A percentile compares a stretch with the other conserved stretches of the same genome.
Conservation (phyloP, 345 rosid genomes). For the Cochlearia excelsa region DNA sequence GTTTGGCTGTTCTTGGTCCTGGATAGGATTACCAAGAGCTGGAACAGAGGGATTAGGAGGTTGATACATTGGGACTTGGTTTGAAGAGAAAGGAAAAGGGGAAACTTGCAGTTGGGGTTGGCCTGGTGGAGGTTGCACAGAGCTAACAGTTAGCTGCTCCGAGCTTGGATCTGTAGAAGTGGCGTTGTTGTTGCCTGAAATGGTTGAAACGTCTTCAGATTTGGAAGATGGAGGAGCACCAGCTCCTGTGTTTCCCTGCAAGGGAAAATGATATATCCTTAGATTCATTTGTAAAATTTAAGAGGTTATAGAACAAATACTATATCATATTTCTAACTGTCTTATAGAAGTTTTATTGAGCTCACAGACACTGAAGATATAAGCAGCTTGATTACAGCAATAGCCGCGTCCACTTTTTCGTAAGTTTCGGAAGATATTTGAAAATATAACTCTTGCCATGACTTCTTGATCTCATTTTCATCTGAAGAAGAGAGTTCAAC, state of each 20-base stretch:
- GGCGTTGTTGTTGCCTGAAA: constrained; percentile 35
- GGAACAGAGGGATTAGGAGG: constrained; percentile 41
- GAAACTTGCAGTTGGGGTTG: constrained; percentile 53
- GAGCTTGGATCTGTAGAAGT: constrained; percentile 38
- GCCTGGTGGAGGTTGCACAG: constrained; percentile 44
- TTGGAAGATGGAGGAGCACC: constrained; percentile 34
- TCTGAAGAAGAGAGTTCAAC: constrained; percentile 69
- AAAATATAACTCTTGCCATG: constrained; percentile 63
- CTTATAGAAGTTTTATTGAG: constrained; percentile 22
- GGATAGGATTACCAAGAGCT: constrained; percentile 35
- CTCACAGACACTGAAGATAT: constrained; percentile 83
- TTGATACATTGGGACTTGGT: constrained; percentile 36
- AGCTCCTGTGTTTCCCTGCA: constrained; percentile 64
- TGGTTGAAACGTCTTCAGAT: constrained; percentile 43
- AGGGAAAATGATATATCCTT: constrained; percentile 3
- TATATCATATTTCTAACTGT: constrained; percentile 8
- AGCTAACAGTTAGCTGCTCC: constrained; percentile 32
- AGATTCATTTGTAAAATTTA: not conserved
- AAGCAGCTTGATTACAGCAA: constrained; percentile 71
- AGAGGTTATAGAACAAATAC: constrained; percentile 7
- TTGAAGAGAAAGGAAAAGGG: constrained; percentile 39
- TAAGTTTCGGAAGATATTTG: constrained; percentile 74
- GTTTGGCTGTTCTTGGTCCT: constrained; percentile 35
- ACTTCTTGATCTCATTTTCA: constrained; percentile 41
- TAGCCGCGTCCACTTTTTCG: constrained; percentile 90